phyloP scores from a whole-genome alignment of 2,329 filamentous ascomycete genomes.

The Alternaria alternata region DNA sequence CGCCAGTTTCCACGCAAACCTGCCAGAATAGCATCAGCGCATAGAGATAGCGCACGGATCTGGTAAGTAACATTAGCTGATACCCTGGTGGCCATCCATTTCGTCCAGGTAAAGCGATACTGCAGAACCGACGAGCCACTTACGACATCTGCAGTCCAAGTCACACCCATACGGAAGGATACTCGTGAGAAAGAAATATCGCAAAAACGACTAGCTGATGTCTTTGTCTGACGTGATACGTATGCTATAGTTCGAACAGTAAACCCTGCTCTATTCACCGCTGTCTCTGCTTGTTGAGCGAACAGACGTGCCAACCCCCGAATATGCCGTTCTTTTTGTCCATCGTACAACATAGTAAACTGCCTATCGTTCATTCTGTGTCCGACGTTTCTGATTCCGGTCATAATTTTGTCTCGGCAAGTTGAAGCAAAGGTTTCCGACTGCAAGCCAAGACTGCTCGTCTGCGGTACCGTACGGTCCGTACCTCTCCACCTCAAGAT shows the following conservation, averaged over 20 bases:
- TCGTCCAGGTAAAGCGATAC: not conserved
- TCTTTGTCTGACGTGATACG: not conserved
- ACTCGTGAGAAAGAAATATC: not conserved
- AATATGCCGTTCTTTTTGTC: not conserved
- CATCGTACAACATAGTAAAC: not conserved
- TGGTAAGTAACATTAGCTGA: not conserved
- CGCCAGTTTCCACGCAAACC: not conserved
- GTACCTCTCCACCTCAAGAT: not conserved
- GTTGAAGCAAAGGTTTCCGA: not conserved
- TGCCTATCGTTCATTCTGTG: too few species aligned
- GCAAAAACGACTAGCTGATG: not conserved
- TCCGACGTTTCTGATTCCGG: not conserved
- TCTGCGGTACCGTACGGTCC: not conserved
- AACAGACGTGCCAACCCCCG: not conserved
- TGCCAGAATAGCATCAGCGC: not conserved
- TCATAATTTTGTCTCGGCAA: not conserved
- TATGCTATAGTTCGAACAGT: not conserved
- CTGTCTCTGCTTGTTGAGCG: not conserved
- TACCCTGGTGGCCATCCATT: not conserved
- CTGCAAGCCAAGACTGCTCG: not conserved
- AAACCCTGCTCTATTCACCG: not conserved
- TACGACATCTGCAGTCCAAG: not conserved
- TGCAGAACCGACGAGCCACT: not conserved
- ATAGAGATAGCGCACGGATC: not conserved
- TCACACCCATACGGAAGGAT: not conserved